Evolutionary conservation across 73 alveolate genomes (phyloP).

Genomic region (Paraurostyla sp.): DNA sequence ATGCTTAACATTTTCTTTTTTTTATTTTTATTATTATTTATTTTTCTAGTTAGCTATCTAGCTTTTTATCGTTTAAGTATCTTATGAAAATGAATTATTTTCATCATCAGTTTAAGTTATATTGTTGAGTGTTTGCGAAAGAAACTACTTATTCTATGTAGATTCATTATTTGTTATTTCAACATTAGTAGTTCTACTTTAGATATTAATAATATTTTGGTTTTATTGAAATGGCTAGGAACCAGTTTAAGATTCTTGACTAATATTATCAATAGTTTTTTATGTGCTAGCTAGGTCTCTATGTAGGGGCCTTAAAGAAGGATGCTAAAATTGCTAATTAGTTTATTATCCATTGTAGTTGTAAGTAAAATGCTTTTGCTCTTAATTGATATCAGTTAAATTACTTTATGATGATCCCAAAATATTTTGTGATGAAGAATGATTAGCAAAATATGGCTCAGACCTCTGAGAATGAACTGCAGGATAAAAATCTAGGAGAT

Average conservation of each 20-base stretch:
- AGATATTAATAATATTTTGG: neutral
- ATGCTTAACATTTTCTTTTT: too few relatives aligned
- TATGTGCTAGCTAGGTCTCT: constrained; percentile 1
- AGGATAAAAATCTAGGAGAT: neutral
- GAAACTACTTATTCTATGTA: neutral
- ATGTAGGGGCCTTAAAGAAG: neutral
- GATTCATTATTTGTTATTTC: neutral
- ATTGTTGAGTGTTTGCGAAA: neutral
- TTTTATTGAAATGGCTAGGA: neutral
- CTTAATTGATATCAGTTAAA: neutral
- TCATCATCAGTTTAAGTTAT: neutral
- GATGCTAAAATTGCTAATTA: neutral
- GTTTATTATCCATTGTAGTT: neutral
- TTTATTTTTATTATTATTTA: too few relatives aligned
- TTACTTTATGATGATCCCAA: neutral
- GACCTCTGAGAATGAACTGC: neutral
- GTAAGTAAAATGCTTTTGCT: neutral
- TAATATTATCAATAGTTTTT: neutral
- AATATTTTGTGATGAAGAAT: neutral
- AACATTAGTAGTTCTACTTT: neutral
- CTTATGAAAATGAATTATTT: neutral
- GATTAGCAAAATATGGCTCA: neutral
- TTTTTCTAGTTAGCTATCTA: neutral
- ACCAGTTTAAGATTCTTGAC: neutral
- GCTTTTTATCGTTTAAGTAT: neutral